Percentiles rank a stretch among this genome's conserved stretches.
Conservation (phyloP, 2,329 filamentous ascomycete species). For the Sphaerulina vaccinii region DNA sequence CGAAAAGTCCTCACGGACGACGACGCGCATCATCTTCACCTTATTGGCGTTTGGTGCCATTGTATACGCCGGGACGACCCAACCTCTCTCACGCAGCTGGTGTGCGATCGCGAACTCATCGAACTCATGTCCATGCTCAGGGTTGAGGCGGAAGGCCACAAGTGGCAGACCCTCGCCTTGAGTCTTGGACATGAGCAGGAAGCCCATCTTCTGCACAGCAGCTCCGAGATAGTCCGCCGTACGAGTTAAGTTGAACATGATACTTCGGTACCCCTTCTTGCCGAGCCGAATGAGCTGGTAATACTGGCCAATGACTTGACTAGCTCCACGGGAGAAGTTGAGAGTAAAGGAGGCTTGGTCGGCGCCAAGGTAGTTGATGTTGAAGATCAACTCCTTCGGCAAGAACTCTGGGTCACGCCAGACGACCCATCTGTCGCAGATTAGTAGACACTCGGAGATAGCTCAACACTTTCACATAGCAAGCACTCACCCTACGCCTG, state of each 20-base stretch:
- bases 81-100: conserved; percentile 79
- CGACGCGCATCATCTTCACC: conserved; percentile 88
- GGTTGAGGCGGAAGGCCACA: conserved; percentile 78
- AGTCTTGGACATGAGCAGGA: conserved; percentile 83
- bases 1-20: conserved; percentile 89
- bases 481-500: conserved; percentile 70
- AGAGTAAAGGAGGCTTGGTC: conserved; percentile 95
- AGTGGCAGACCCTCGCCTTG: conserved; percentile 78
- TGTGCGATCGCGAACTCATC: conserved; percentile 66
- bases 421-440: conserved; percentile 59
- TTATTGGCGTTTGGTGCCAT: conserved; percentile 86
- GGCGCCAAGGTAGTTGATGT: conserved; percentile 97
- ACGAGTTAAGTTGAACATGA: conserved; percentile 91
- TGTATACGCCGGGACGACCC: conserved; percentile 94
- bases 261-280: conserved; percentile 84
- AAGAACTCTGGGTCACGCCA: conserved; percentile 83
- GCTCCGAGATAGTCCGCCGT: conserved; percentile 83
- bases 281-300: conserved; percentile 95
- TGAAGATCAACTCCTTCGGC: conserved; percentile 91
- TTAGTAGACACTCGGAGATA: neutral
- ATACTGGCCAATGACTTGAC: conserved; percentile 94
- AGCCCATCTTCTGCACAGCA: conserved; percentile 71
- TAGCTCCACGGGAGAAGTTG: conserved; percentile 95
- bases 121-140: conserved; percentile 53
- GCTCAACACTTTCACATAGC: neutral